These are phyloP conservation scores for Nadsonia fulvescens DNA, from an alignment of 805 yeast genomes.

Conservation along the genomic window DNA sequence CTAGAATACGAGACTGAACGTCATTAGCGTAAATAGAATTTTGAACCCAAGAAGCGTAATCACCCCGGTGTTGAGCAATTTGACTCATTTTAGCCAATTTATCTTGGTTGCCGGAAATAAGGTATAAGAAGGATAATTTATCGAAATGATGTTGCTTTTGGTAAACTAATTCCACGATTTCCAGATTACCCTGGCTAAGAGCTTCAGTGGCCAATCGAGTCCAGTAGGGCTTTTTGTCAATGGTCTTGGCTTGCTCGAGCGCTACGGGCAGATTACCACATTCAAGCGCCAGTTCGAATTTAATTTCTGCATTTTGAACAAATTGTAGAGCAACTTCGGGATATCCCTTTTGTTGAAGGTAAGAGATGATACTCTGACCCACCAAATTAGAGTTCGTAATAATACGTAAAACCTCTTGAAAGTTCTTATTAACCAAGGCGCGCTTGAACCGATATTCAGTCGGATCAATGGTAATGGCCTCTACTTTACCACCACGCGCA, in stretches of 20 bases:
- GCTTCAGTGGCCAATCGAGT: constrained; percentile 74
- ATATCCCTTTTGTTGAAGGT: constrained; percentile 83
- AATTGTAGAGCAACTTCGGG: constrained; percentile 96
- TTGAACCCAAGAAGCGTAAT: constrained; percentile 60
- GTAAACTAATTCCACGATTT: constrained; percentile 68
- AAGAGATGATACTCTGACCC: constrained; percentile 93
- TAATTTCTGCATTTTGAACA: constrained; percentile 88
- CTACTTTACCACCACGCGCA: constrained; percentile 72
- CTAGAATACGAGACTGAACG: constrained; percentile 53
- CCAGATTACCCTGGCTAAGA: constrained; percentile 70
- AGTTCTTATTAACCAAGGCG: constrained; percentile 77
- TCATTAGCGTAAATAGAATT: constrained; percentile 66
- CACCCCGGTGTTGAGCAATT: constrained; percentile 80
- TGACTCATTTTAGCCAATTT: constrained; percentile 70
- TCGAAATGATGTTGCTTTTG: constrained; percentile 80
- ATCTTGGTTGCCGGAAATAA: constrained; percentile 61
- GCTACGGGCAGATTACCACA: constrained; percentile 81
- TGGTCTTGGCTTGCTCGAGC: constrained; percentile 65
- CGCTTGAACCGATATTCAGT: constrained; percentile 93
- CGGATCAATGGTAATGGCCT: constrained; percentile 68
- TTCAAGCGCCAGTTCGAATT: constrained; percentile 89
- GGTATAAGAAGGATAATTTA: constrained; percentile 73
- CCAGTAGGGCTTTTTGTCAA: constrained; percentile 60
- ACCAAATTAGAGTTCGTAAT: constrained; percentile 80
- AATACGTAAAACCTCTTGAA: constrained; percentile 77